Evolutionary conservation across 2,329 filamentous ascomycete genomes (phyloP).

Genomic region (Tolypocladium endophyticum): DNA sequence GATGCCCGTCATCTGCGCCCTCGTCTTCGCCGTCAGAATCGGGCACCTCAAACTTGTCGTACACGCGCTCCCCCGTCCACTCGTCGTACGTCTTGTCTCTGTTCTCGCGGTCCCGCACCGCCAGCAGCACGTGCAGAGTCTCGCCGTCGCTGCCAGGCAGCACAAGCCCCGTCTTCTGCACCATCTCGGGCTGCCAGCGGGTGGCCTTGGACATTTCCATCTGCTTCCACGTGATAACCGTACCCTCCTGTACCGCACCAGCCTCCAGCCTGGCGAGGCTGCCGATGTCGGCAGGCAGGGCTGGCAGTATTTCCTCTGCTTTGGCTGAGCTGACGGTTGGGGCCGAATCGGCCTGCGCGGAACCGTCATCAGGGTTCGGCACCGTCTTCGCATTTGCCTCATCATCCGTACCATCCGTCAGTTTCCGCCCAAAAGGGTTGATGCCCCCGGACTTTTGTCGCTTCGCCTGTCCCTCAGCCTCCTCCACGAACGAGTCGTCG

Average conservation of each 20-base stretch:
- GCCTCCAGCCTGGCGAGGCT: constrained; percentile 39
- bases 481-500: constrained; percentile 20
- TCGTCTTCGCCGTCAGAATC: constrained; percentile 49
- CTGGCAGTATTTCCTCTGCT: constrained; percentile 49
- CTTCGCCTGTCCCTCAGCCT: constrained; percentile 8
- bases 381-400: constrained; percentile 2
- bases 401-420: neutral
- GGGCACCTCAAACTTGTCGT: constrained; percentile 68
- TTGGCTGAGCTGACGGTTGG: neutral
- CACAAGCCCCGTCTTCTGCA: constrained; percentile 55
- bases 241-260: constrained; percentile 41
- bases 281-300: constrained; percentile 46
- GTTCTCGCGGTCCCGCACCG: constrained; percentile 53
- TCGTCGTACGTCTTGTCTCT: constrained; percentile 53
- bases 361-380: neutral
- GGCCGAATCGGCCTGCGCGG: neutral
- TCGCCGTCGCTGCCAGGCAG: constrained; percentile 41
- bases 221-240: constrained; percentile 60
- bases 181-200: constrained; percentile 55
- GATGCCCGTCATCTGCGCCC: constrained; percentile 49
- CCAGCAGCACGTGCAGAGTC: constrained; percentile 51
- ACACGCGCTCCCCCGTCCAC: constrained; percentile 59
- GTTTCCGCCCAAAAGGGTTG: neutral
- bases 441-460: neutral
- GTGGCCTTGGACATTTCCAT: constrained; percentile 50